phyloP scores from a whole-genome alignment of 768 basidiomycete species.

The Lactifluus piperatus region DNA sequence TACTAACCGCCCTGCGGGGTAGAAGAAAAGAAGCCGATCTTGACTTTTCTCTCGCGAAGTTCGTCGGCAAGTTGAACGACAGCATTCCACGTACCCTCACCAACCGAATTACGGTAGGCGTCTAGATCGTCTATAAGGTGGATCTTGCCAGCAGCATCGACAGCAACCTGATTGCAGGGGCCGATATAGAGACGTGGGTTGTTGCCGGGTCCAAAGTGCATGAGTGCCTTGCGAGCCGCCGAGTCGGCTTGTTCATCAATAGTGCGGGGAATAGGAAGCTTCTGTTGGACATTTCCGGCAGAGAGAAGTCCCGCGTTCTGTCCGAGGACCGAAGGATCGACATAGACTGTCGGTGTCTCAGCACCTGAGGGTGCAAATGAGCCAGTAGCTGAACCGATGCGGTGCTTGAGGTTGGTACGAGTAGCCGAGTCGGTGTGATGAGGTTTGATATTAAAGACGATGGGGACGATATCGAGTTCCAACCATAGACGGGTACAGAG shows the following conservation, averaged over 20 bases:
- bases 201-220: conserved; percentile 77
- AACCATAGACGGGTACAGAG: conserved; percentile 82
- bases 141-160: conserved; percentile 81
- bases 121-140: conserved; percentile 78
- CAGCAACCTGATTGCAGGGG: conserved; percentile 77
- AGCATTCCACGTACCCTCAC: conserved; percentile 69
- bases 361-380: conserved; percentile 71
- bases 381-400: conserved; percentile 70
- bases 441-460: conserved; percentile 80
- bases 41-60: conserved; percentile 76
- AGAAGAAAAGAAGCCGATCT: conserved; percentile 90
- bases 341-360: conserved; percentile 65
- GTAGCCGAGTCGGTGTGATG: conserved; percentile 75
- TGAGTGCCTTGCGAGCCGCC: conserved; percentile 74
- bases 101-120: conserved; percentile 66
- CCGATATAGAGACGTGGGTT: conserved; percentile 79
- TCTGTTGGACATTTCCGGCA: conserved; percentile 41
- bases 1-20: conserved; percentile 85
- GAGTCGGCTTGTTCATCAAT: conserved; percentile 82
- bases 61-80: conserved; percentile 78
- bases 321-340: conserved; percentile 47
- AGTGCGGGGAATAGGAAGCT: conserved; percentile 65
- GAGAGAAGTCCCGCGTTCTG: conserved; percentile 28
- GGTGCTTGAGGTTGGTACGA: conserved; percentile 72
- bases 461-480: conserved; percentile 74